A percentile compares a stretch with the other conserved stretches of the same genome.
Evolutionary conservation across 139 green algal species (phyloP).

Genomic region (Chlamydomonas sphaeroides): DNA sequence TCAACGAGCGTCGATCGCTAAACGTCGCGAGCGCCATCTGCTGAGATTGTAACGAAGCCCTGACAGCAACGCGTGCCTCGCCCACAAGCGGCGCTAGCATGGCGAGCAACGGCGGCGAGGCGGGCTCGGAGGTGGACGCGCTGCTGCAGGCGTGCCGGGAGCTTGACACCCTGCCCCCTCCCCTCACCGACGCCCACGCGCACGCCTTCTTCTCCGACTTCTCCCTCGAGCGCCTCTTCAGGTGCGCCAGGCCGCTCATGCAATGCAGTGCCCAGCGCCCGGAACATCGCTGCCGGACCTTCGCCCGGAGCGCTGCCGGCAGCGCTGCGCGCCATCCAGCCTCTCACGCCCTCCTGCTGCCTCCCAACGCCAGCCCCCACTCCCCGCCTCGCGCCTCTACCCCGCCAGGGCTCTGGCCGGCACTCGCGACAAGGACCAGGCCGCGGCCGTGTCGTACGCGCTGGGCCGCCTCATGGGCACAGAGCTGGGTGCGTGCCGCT

Average conservation of each 20-base stretch:
- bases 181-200: constrained; percentile 2
- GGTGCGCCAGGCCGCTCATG: not conserved
- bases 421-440: not conserved
- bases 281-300: too few relatives aligned
- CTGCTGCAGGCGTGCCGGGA: constrained; percentile 3
- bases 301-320: not conserved
- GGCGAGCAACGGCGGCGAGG: too few relatives aligned
- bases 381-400: not conserved
- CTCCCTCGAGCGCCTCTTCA: constrained; percentile 25
- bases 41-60: too few relatives aligned
- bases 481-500: not conserved
- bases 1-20: too few relatives aligned
- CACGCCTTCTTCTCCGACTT: constrained; percentile 22
- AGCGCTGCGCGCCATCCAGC: not conserved
- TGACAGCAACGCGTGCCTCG: too few relatives aligned
- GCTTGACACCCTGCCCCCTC: not conserved
- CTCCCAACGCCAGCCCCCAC: too few relatives aligned
- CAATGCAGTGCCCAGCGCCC: too few relatives aligned
- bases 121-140: not conserved
- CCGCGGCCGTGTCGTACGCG: not conserved
- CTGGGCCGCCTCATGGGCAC: not conserved
- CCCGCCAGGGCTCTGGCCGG: not conserved
- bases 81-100: too few relatives aligned
- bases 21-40: too few relatives aligned
- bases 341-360: not conserved